A percentile compares a stretch with the other conserved stretches of the same genome.
These are phyloP conservation scores for Phialophora chinensis DNA, from an alignment of 2,329 filamentous ascomycete species.

Conservation along the genomic window DNA sequence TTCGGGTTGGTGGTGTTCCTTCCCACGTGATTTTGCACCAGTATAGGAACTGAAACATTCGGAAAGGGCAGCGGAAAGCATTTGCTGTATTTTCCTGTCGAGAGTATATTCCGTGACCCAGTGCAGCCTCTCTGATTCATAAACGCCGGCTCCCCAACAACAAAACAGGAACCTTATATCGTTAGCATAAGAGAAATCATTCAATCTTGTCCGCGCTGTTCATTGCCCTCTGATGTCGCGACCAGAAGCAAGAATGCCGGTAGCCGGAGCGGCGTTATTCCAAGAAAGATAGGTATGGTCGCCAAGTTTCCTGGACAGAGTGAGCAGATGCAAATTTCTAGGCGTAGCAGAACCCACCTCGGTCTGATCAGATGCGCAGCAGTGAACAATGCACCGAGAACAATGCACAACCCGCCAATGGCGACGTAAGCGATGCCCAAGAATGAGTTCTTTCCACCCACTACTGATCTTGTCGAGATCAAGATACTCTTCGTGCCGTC, in stretches of 20 bases:
- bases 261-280: slow-evolving; percentile 72
- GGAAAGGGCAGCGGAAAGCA: not conserved
- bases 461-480: slow-evolving; percentile 76
- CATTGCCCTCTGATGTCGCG: slow-evolving; percentile 59
- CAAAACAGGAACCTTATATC: slow-evolving; percentile 18
- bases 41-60: not conserved
- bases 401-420: slow-evolving; percentile 88
- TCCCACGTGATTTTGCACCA: not conserved
- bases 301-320: slow-evolving; percentile 79
- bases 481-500: slow-evolving; percentile 65
- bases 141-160: slow-evolving; percentile 31
- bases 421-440: slow-evolving; percentile 95
- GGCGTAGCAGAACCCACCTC: slow-evolving; percentile 61
- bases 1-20: not conserved
- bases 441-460: slow-evolving; percentile 95
- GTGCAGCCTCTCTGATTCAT: slow-evolving; percentile 9
- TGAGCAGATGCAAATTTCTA: slow-evolving; percentile 3
- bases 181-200: slow-evolving; percentile 32
- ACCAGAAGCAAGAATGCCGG: slow-evolving; percentile 57
- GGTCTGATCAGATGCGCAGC: slow-evolving; percentile 90
- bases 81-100: not conserved
- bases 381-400: slow-evolving; percentile 87
- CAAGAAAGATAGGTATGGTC: slow-evolving; percentile 97
- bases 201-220: slow-evolving; percentile 19
- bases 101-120: slow-evolving; percentile 2